Base-by-base conservation (phyloP, 1,284 basidiomycete genomes). In the Psilocybe mexicana region DNA sequence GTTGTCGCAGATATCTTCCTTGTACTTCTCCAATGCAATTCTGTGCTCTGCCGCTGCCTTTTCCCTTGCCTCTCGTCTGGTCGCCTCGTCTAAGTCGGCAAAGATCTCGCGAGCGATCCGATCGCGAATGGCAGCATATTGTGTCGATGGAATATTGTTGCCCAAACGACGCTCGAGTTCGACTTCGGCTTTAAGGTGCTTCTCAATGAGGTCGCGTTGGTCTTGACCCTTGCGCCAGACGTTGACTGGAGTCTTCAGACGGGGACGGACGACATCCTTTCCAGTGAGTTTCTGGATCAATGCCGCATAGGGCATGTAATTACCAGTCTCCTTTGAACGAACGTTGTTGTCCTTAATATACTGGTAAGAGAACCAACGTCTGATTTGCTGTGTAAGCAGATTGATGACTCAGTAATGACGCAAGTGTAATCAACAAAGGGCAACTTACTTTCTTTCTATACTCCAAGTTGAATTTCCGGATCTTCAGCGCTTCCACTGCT, bases 331-430 rank as follows among this genome's bases (percentile, higher is more conserved):
- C 24, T 49, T 52, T 3, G 54, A 45, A 28, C 55, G 52, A 30
- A 55, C 14, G 36, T 52, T 46, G 24, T 59, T 42, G 36, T 61
- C 55, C 38, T 63, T 63, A 40, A 57, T 61, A 45, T 59, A 54
- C 23, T 59, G 57, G 24, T 61, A 59, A 7, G 52, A 45, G 18
- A 63, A 6, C 46, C 57, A 56, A 6, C 62, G 52, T 14, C 54
- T 52, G 18, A 63, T 63, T 61, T 63, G 62, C 62, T 63, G 14
- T 33, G 11, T 18, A 18, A 18, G 18, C 18, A 18, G 18, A 36
- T 7, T 36, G 35, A 36, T 12, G 35, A 36, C 6, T 12, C 18
- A 18, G 18, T 18, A 12, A 36, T 6, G 6, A 33, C 30, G 2
- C 25, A 28, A 30, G 35, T 33, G 26, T 40, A 8, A 43, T 18